A percentile compares a stretch with the other conserved stretches of the same genome.
These are phyloP conservation scores for Intubia oerlemansii DNA, from an alignment of 2,329 filamentous ascomycete genomes.

Conservation along the genomic window DNA sequence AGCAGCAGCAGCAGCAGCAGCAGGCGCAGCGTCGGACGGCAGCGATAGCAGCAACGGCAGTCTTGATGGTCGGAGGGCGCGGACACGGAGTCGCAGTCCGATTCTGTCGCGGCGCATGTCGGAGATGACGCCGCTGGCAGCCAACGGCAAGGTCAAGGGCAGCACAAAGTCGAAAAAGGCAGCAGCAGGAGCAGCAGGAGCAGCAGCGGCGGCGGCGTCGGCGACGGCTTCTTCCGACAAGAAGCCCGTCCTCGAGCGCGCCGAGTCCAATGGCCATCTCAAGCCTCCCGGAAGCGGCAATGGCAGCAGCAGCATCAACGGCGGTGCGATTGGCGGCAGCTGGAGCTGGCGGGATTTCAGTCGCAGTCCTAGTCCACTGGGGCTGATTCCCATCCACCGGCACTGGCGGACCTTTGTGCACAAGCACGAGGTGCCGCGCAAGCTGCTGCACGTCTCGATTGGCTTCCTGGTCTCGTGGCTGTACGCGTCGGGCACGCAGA, in stretches of 20 bases:
- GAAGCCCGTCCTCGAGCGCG: conserved; percentile 10
- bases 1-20: too few relatives aligned
- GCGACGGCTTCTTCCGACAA: background rate
- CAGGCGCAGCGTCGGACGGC: too few relatives aligned
- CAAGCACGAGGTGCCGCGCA: conserved; percentile 90
- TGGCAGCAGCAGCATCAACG: conserved; percentile 15
- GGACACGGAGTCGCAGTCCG: conserved; percentile 52
- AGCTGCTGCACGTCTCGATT: conserved; percentile 84
- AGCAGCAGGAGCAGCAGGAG: too few relatives aligned
- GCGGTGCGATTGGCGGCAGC: conserved; percentile 16
- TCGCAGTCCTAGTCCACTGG: conserved; percentile 76
- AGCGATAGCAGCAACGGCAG: conserved; percentile 10
- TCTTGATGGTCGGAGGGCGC: conserved; percentile 35
- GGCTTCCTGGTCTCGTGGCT: conserved; percentile 82
- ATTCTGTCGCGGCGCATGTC: conserved; percentile 28
- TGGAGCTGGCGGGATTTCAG: conserved; percentile 78
- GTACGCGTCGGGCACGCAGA: conserved; percentile 61
- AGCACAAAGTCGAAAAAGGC: conserved; percentile 10
- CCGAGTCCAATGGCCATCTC: conserved; percentile 38
- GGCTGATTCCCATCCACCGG: conserved; percentile 83
- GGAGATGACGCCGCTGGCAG: conserved; percentile 25
- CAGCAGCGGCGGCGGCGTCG: conserved; percentile 4
- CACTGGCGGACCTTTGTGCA: conserved; percentile 86
- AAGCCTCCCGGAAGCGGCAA: conserved; percentile 39
- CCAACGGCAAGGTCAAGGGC: too few relatives aligned